Percentiles rank a stretch among this genome's conserved stretches.
phyloP scores from a whole-genome alignment of 257 asterid species.

The Salvia miltiorrhiza region DNA sequence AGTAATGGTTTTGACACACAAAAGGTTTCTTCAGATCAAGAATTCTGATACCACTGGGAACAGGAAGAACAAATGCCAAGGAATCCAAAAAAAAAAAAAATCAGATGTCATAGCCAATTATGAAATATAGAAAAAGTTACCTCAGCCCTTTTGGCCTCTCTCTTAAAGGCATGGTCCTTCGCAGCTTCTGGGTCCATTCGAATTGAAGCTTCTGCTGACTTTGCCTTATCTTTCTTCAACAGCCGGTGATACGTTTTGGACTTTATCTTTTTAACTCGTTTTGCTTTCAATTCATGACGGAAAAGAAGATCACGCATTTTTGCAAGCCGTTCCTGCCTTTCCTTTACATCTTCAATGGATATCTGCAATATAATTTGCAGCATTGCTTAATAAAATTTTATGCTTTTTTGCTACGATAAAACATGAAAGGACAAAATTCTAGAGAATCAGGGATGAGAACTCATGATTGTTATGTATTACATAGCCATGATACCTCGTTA shows the following conservation, averaged over 20 bases:
- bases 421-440: neutral
- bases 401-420: neutral
- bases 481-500: constrained; percentile 57
- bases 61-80: too few relatives aligned
- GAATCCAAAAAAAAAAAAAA: neutral
- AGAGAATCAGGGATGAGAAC: neutral
- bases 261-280: constrained; percentile 79
- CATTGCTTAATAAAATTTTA: constrained; percentile 1
- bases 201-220: constrained; percentile 43
- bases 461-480: neutral
- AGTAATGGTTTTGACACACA: neutral
- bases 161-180: constrained; percentile 73
- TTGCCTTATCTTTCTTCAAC: constrained; percentile 64
- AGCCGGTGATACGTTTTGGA: constrained; percentile 83
- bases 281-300: constrained; percentile 76
- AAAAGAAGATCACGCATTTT: constrained; percentile 83
- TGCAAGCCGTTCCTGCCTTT: constrained; percentile 60
- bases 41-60: neutral
- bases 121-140: constrained; percentile 32
- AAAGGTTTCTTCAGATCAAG: neutral
- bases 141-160: constrained; percentile 80
- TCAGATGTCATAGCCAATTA: neutral
- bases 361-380: constrained; percentile 40
- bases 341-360: constrained; percentile 69
- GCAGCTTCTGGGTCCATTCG: constrained; percentile 86